phyloP scores from a whole-genome alignment of 768 basidiomycete genomes.

The Antrodiella citrinella region DNA sequence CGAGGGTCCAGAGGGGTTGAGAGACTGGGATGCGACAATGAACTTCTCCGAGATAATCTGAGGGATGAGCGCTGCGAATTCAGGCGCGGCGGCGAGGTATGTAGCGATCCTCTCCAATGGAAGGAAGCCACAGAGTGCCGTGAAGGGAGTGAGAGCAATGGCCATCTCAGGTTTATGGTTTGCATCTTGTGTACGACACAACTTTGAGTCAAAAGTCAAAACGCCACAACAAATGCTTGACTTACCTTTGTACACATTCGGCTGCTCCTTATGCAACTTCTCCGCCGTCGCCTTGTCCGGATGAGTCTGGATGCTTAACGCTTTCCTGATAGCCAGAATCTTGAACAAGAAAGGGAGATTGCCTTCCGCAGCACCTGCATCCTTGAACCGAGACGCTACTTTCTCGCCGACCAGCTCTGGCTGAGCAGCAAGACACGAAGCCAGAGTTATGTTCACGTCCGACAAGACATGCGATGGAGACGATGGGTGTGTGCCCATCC shows the following conservation, averaged over 20 bases:
- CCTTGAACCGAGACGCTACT: slow-evolving; percentile 15
- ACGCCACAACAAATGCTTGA: slow-evolving; percentile 1
- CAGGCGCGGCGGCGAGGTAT: slow-evolving; percentile 62
- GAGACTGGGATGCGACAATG: slow-evolving; percentile 29
- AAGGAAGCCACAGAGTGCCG: slow-evolving; percentile 87
- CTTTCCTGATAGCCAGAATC: slow-evolving; percentile 50
- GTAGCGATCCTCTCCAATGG: slow-evolving; percentile 67
- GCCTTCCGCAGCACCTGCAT: slow-evolving; percentile 17
- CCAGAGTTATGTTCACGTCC: slow-evolving; percentile 41
- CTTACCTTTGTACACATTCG: slow-evolving; percentile 88
- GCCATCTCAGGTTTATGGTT: slow-evolving; percentile 99
- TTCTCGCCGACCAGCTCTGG: slow-evolving; percentile 48
- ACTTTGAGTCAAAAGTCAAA: no score
- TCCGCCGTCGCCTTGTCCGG: slow-evolving; percentile 48
- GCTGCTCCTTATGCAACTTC: slow-evolving; percentile 40
- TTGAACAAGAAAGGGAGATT: slow-evolving; percentile 50
- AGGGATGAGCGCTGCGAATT: slow-evolving; percentile 69
- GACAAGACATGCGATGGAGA: slow-evolving; percentile 47
- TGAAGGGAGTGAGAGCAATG: slow-evolving; percentile 87
- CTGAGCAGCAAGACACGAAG: slow-evolving; percentile 54
- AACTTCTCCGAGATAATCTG: slow-evolving; percentile 44
- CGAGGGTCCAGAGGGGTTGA: slow-evolving; percentile 33
- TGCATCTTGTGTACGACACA: slow-evolving; percentile 62
- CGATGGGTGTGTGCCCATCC: slow-evolving; percentile 97
- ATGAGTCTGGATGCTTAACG: slow-evolving; percentile 53